phyloP scores from a whole-genome alignment of 2,329 filamentous ascomycete species.

The Aureobasidium sp. region DNA sequence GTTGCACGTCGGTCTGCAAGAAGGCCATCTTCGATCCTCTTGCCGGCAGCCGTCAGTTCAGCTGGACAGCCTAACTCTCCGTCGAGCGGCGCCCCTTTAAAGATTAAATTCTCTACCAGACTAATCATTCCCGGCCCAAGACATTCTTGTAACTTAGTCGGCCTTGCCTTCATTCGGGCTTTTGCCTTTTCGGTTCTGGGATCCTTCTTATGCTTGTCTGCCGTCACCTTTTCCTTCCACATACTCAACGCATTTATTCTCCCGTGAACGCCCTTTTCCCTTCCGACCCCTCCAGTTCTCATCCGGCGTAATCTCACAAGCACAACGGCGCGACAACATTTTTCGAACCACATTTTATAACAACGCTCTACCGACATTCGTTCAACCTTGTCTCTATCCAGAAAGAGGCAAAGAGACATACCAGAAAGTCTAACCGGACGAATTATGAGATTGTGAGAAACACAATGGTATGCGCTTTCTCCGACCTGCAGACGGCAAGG shows the following conservation, averaged over 20 bases:
- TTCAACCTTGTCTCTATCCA: background rate
- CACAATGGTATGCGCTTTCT: slow-evolving; percentile 12
- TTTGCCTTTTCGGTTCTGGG: background rate
- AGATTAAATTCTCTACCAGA: background rate
- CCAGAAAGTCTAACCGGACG: background rate
- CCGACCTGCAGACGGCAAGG: background rate
- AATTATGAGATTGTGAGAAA: slow-evolving; percentile 14
- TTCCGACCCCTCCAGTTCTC: background rate
- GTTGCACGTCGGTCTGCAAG: background rate
- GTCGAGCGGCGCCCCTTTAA: slow-evolving; percentile 1
- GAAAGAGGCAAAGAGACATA: background rate
- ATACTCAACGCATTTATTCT: background rate
- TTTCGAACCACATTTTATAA: background rate
- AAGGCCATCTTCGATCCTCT: background rate
- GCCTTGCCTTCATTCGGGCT: background rate
- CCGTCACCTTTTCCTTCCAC: background rate
- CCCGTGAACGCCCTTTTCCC: background rate
- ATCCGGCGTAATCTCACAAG: background rate
- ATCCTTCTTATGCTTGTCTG: background rate
- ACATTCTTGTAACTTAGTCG: background rate
- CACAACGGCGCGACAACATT: slow-evolving; percentile 2
- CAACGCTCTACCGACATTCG: background rate
- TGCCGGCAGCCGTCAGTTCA: background rate
- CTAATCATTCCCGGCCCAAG: background rate
- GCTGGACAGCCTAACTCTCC: background rate